Percentiles rank a stretch among this genome's conserved stretches.
Evolutionary conservation across 2,329 filamentous ascomycete species (phyloP).

Genomic region (Incumbomyces delicatus): DNA sequence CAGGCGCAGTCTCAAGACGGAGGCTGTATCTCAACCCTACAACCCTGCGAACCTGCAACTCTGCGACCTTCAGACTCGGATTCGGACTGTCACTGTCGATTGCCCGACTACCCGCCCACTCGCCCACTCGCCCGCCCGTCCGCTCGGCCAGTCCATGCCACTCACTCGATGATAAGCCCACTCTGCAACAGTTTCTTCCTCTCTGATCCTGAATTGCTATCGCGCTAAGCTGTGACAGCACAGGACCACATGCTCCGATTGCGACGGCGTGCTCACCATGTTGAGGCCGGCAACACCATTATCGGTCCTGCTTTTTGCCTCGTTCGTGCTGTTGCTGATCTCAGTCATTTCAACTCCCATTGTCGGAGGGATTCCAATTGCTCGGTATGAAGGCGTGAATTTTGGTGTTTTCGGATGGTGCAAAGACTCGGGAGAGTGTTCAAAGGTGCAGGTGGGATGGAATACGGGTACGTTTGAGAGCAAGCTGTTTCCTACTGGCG

Average conservation of each 20-base stretch:
- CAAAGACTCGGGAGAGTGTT: constrained; percentile 51
- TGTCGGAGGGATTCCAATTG: constrained; percentile 74
- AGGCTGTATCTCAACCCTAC: too few species aligned
- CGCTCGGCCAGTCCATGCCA: not conserved
- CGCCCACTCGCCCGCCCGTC: too few species aligned
- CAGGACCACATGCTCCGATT: constrained; percentile 2
- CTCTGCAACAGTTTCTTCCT: not conserved
- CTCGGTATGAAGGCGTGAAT: constrained; percentile 61
- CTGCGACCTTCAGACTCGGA: too few species aligned
- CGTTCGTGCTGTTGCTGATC: constrained; percentile 76
- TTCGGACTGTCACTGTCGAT: too few species aligned
- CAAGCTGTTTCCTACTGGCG: not conserved
- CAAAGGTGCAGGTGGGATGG: constrained; percentile 71
- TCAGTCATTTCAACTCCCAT: constrained; percentile 87
- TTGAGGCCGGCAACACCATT: constrained; percentile 88
- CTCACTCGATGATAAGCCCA: not conserved
- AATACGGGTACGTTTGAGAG: constrained; percentile 52
- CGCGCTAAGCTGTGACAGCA: not conserved
- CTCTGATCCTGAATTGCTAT: not conserved
- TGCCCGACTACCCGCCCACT: too few species aligned
- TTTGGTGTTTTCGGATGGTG: constrained; percentile 95
- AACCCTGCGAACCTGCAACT: too few species aligned
- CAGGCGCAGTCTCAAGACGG: too few species aligned
- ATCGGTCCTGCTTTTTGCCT: constrained; percentile 70
- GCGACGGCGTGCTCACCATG: constrained; percentile 45